Conservation (phyloP, 2,329 filamentous ascomycete species). For the Fusarium xylarioides region DNA sequence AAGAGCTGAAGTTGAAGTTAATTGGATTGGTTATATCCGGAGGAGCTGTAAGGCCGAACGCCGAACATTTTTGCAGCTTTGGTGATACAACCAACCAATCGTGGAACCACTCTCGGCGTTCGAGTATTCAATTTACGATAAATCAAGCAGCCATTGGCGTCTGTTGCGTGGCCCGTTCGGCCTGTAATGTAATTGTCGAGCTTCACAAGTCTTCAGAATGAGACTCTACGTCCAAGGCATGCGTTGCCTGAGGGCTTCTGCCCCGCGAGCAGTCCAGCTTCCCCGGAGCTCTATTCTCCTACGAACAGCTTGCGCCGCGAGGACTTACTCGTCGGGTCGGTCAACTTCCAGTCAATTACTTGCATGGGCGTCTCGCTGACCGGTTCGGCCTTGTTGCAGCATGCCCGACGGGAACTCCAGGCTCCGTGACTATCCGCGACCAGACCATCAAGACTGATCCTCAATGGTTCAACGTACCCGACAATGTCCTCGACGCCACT, state of each 20-base stretch:
- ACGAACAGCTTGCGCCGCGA: conserved; percentile 35
- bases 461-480: conserved; percentile 84
- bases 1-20: conserved; percentile 6
- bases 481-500: conserved; percentile 77
- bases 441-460: conserved; percentile 67
- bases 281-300: conserved; percentile 36
- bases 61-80: conserved; percentile 23
- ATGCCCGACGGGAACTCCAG: conserved; percentile 40
- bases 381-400: conserved; percentile 24
- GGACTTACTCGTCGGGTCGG: conserved; percentile 42
- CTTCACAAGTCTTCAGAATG: conserved; percentile 33
- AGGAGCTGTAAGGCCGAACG: conserved; percentile 31
- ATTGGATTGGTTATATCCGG: conserved; percentile 18
- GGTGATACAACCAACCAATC: conserved; percentile 4
- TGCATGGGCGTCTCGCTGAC: conserved; percentile 34
- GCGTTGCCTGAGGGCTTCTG: conserved; percentile 42
- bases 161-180: conserved; percentile 1
- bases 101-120: conserved; percentile 6
- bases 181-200: conserved; percentile 33
- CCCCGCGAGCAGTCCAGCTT: conserved; percentile 38
- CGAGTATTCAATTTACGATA: not conserved
- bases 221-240: conserved; percentile 38
- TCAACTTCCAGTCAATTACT: conserved; percentile 17
- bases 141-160: conserved; percentile 19
- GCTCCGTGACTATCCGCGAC: conserved; percentile 66